Percentiles rank a stretch among this genome's conserved stretches.
Evolutionary conservation across 352 stramenopile species (phyloP).

Genomic region (Pythium myriotylum): DNA sequence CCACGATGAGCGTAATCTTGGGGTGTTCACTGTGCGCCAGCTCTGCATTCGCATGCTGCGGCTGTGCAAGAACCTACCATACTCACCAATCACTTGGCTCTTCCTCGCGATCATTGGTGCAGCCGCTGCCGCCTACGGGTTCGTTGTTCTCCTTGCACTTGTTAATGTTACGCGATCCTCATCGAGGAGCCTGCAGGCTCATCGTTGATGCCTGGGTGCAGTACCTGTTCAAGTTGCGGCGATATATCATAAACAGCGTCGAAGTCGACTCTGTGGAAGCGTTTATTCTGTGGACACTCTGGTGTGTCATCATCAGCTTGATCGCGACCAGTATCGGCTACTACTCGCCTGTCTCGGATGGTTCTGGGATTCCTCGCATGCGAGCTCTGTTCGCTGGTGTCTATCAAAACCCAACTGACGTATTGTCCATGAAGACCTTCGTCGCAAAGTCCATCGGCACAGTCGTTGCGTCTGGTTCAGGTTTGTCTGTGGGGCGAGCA

Average conservation of each 20-base stretch:
- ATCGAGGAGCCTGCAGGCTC: constrained; percentile 25
- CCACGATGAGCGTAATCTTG: constrained; percentile 50
- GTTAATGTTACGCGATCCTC: background rate
- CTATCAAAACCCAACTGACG: constrained; percentile 71
- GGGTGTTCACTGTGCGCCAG: constrained; percentile 50
- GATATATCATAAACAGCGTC: constrained; percentile 54
- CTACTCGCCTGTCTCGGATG: constrained; percentile 65
- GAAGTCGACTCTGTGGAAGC: constrained; percentile 58
- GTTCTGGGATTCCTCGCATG: constrained; percentile 79
- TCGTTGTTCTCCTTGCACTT: constrained; percentile 9
- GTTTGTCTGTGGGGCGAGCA: constrained; percentile 67
- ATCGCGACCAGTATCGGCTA: constrained; percentile 66
- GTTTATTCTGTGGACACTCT: constrained; percentile 71
- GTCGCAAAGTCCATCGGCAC: constrained; percentile 72
- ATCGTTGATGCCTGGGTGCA: constrained; percentile 71
- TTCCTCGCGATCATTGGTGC: constrained; percentile 66
- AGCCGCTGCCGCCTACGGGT: constrained; percentile 70
- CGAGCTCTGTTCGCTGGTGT: constrained; percentile 71
- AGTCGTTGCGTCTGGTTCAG: constrained; percentile 60
- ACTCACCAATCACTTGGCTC: constrained; percentile 83
- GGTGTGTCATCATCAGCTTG: constrained; percentile 54
- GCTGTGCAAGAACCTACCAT: constrained; percentile 78
- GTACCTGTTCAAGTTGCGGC: constrained; percentile 62
- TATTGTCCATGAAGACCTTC: constrained; percentile 65
- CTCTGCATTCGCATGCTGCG: constrained; percentile 60